These are phyloP conservation scores for Cladophialophora psammophila DNA, from an alignment of 2,329 filamentous ascomycete species.

Conservation along the genomic window DNA sequence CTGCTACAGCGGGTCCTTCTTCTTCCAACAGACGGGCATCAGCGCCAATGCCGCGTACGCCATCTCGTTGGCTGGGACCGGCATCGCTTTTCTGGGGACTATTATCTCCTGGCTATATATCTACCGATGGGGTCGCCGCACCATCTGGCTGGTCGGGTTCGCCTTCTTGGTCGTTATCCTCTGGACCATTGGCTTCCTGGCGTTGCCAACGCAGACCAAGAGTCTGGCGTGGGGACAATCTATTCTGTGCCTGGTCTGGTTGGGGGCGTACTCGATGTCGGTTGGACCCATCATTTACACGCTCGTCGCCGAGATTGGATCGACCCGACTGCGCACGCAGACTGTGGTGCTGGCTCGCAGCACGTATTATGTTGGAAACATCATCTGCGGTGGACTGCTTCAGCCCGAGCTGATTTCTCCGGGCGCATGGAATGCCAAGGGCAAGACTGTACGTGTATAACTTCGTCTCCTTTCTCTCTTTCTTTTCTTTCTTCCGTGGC, in stretches of 20 bases:
- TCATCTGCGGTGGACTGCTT: constrained; percentile 45
- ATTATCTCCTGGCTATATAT: constrained; percentile 47
- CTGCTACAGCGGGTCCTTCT: constrained; percentile 43
- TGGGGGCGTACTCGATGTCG: constrained; percentile 60
- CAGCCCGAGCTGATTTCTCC: constrained; percentile 46
- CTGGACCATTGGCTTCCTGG: constrained; percentile 44
- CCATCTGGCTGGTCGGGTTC: constrained; percentile 47
- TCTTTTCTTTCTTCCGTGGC: background rate
- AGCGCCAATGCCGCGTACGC: constrained; percentile 58
- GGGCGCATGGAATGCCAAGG: constrained; percentile 47
- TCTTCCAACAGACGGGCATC: constrained; percentile 62
- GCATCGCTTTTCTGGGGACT: constrained; percentile 67
- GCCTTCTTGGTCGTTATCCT: constrained; percentile 43
- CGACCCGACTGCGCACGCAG: constrained; percentile 62
- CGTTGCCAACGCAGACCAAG: constrained; percentile 43
- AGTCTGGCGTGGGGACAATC: constrained; percentile 44
- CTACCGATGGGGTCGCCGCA: constrained; percentile 45
- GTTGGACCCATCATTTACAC: constrained; percentile 64
- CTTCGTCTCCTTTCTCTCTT: background rate
- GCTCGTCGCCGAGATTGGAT: constrained; percentile 62
- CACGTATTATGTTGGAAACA: constrained; percentile 55
- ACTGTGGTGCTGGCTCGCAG: constrained; percentile 61
- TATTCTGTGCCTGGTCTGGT: constrained; percentile 42
- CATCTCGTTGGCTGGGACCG: constrained; percentile 66
- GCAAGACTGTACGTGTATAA: constrained; percentile 34